Evolutionary conservation across 2,329 filamentous ascomycete species (phyloP), one percentile per base, ranked within the genome.

Genomic region (Ascomycota sp.): DNA sequence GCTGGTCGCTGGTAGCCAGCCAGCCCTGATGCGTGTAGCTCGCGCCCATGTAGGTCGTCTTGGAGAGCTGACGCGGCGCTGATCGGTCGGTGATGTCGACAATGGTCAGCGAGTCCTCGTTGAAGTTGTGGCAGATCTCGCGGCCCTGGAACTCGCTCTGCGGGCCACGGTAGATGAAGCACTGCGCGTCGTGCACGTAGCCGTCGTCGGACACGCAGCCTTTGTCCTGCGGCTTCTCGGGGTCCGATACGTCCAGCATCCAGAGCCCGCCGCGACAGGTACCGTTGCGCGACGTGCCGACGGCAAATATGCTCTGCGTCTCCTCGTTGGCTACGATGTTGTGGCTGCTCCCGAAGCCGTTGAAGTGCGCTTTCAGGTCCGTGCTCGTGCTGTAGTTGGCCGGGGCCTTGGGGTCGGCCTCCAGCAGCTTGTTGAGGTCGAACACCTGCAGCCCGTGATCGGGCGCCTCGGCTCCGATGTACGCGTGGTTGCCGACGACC

Each of bases 381-480:
- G 40, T 43, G 30, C 44, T 42, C 9, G 45, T 47, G 41, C 43
- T 44, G 32, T 55, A 58, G n/a, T 40, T 42, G 35, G 44, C 45
- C 26, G 49, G 56, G 11, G 47, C 50, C 6, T 55, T 44, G 0
- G 59, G 54, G 42, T 62, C 49, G 31, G 67, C 46, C 10, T 49
- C 48, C n/a, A 62, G 45, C 4, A 69, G 54, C 50, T 52, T 70
- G 40, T 53, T 62, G 54, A 72, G 57, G 41, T 75, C 68, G 37
- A 75, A 75, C 45, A 75, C 64, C 48, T 75, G 70, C n/a, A 75
- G 57, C 16, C 66, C 64, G 40, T 74, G 69, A 29, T 51, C 48
- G 6, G 46, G 43, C 1, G 65, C 62, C 40, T 60, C 57, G 13
- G 53, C 55, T 24, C 57, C 56, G 9, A 60, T 56, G 38, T 58